Base-by-base conservation (phyloP, 805 yeast species). In the Candida yuanshanica region DNA sequence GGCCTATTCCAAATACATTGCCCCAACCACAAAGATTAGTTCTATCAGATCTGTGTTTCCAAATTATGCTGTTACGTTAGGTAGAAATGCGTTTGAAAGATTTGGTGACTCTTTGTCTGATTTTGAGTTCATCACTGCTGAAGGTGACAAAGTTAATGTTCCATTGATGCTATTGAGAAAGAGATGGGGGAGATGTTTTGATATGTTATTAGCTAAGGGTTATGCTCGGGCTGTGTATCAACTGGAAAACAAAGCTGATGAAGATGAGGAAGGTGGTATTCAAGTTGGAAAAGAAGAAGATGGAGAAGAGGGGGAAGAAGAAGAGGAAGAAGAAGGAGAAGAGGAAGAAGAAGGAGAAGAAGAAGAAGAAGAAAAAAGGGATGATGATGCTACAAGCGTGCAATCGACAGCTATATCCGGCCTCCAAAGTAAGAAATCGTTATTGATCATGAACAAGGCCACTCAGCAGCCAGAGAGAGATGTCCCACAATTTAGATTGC, bases 111-210 rank as follows among this genome's bases (percentile, higher is more conserved):
- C 79, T 7, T 61, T 83, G 7, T 72, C 88, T 0, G 93, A 85
- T 60, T 79, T 85, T 55, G 89, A 83, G 54, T 65, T 85, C 37
- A 70, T 83, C 9, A 73, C 85, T 1, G 68, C 75, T n/a, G 85
- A 78, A 51, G 91, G 90, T 7, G 81, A 77, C 35, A 62, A 79
- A n/a, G 68, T 82, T 13, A 77, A 81, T 0, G 77, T 81, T 4
- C 82, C 90, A 1, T 45, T 78, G 36, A 69, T 66, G 47, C 63
- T 84, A 4, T 65, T 85, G 39, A 69, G 84, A 49, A 82, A 79
- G 49, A 67, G 93, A 54, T 85, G 95, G 95, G 93, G 93, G 1
- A 60, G 75, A 25, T 80, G 75, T 46, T 85, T 85, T 53, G 80
- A 81, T 47, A 69, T 70, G 48, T 47, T 83, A 14, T 58, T 84